Evolutionary conservation across 257 asterid genomes (phyloP), one percentile per base, ranked within the genome.

Genomic region (Pogostemon cablin): DNA sequence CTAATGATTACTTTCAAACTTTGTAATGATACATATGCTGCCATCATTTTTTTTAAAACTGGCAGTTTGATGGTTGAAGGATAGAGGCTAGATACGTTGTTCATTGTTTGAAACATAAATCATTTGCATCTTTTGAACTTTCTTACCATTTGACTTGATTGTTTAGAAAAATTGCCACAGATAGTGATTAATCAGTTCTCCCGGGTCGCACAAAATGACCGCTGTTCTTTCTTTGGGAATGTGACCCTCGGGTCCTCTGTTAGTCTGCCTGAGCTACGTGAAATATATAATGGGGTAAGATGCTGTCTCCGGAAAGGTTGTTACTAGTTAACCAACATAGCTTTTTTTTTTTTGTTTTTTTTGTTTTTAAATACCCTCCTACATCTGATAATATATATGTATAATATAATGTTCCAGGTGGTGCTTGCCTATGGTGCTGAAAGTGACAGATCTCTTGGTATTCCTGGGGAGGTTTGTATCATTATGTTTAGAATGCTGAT

Each of bases 371-470:
- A n/a, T 5, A 5, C 48, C 53, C 66, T 69, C 46, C 7, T 53
- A 38, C 6, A 44, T 60, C 7, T 76, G 57, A 67, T 20, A 41
- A 54, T 67, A 12, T 55, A 9, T 54, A 17, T 58, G 9, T 65
- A 61, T 71, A 38, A 15, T 65, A 61, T 71, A 38, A 15, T 55
- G 32, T 69, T 62, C 42, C 82, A 93, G 98, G 98, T 93, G 42
- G 90, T 93, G 65, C 96, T 91, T 85, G 86, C 96, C 32, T 93
- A 89, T 79, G 98, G 98, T 3, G 95, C 99, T 69, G 99, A 93
- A 85, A 91, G 96, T 80, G 99, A 93, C 72, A 80, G 96, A 75
- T 76, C 82, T 71, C 89, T 93, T 73, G 93, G 96, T 75, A 82
- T 89, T 77, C 88, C 90, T 20, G 93, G 96, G 81, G 96, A 93